Percentiles rank a stretch among this genome's conserved stretches.
Conservation (phyloP, 2,329 filamentous ascomycete genomes). For the Pyrenophora teres region DNA sequence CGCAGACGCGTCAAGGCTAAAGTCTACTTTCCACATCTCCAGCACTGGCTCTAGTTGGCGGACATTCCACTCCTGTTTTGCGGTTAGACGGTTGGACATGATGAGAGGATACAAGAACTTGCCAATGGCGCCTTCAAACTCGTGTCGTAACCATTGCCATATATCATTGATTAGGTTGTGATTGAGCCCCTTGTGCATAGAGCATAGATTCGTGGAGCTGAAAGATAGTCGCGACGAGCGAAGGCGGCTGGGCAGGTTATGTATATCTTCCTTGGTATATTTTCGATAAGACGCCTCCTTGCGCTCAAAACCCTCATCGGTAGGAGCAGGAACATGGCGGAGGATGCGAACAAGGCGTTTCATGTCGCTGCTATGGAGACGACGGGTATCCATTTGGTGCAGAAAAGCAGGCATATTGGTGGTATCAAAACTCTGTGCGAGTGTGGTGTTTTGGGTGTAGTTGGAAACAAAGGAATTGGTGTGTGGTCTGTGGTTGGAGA, state of each 20-base stretch:
- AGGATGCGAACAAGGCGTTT: constrained; percentile 30
- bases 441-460: neutral
- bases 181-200: constrained; percentile 30
- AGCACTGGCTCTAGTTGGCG: constrained; percentile 38
- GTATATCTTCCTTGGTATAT: constrained; percentile 20
- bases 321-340: constrained; percentile 9
- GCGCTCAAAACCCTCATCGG: neutral
- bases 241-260: constrained; percentile 28
- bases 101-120: constrained; percentile 35
- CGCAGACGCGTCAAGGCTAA: constrained; percentile 14
- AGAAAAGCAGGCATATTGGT: constrained; percentile 14
- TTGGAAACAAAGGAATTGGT: neutral
- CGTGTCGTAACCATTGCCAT: constrained; percentile 29
- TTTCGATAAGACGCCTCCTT: constrained; percentile 10
- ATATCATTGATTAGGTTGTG: constrained; percentile 25
- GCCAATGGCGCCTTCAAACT: constrained; percentile 31
- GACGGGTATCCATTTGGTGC: constrained; percentile 18
- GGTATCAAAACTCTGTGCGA: neutral
- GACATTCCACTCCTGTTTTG: constrained; percentile 17
- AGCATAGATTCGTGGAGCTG: constrained; percentile 24
- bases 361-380: constrained; percentile 31
- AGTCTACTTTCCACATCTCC: constrained; percentile 33
- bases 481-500: neutral
- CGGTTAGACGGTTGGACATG: constrained; percentile 21
- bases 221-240: constrained; percentile 22